Percentiles rank a stretch among this genome's conserved stretches.
These are phyloP conservation scores for Corinectria fuckeliana DNA, from an alignment of 2,329 filamentous ascomycete genomes.

Conservation along the genomic window DNA sequence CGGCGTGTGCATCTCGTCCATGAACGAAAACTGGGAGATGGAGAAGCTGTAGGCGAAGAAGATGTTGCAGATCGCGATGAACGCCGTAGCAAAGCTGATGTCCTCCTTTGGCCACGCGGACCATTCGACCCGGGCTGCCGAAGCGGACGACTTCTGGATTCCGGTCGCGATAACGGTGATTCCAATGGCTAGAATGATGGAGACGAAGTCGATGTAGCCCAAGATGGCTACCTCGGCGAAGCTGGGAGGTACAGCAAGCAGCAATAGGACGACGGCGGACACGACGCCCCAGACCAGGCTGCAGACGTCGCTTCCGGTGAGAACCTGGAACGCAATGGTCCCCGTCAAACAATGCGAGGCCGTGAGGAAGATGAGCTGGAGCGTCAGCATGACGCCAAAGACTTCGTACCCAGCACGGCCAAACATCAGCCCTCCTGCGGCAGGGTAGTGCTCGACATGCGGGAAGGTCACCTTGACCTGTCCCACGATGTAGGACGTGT, in stretches of 20 bases:
- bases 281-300: conserved; percentile 46
- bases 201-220: conserved; percentile 29
- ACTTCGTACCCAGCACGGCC: conserved; percentile 64
- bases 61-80: conserved; percentile 67
- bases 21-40: conserved; percentile 51
- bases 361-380: conserved; percentile 70
- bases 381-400: conserved; percentile 60
- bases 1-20: conserved; percentile 54
- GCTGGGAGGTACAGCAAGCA: conserved; percentile 48
- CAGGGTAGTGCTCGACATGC: conserved; percentile 65
- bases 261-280: conserved; percentile 45
- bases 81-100: conserved; percentile 55
- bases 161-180: conserved; percentile 68
- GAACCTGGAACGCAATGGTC: conserved; percentile 66
- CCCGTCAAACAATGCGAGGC: conserved; percentile 71
- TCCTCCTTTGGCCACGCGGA: conserved; percentile 46
- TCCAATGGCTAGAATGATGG: conserved; percentile 58
- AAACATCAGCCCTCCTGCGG: conserved; percentile 64
- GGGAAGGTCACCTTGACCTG: conserved; percentile 53
- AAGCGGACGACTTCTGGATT: conserved; percentile 39
- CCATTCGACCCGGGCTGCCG: conserved; percentile 33
- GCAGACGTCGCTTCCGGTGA: conserved; percentile 59
- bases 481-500: conserved; percentile 48
- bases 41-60: conserved; percentile 67
- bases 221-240: conserved; percentile 50